A percentile compares a stretch with the other conserved stretches of the same genome.
Conservation (phyloP, 148 eudicot genomes). For the Nyssa sinensis region DNA sequence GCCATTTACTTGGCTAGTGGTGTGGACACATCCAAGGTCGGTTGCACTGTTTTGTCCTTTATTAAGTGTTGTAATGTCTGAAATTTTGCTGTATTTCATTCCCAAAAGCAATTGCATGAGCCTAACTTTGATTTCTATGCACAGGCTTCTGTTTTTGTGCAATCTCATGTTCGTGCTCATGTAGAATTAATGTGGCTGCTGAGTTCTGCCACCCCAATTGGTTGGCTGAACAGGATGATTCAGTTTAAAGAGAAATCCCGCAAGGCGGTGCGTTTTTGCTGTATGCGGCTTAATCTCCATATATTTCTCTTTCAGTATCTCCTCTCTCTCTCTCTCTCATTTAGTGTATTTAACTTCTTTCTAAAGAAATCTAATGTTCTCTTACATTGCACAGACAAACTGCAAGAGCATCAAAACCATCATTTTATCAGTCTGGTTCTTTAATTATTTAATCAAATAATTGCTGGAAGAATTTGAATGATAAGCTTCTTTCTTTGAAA, state of each 20-base stretch:
- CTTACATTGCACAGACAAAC: neutral
- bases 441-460: neutral
- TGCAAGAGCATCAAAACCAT: neutral
- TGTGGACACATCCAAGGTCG: slow-evolving; percentile 82
- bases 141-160: slow-evolving; percentile 96
- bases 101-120: neutral
- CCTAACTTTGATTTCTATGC: slow-evolving; percentile 18
- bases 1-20: slow-evolving; percentile 97
- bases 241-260: slow-evolving; percentile 98
- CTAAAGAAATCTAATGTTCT: neutral
- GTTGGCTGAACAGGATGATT: slow-evolving; percentile 97
- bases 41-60: neutral
- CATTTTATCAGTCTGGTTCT: neutral
- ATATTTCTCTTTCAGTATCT: neutral
- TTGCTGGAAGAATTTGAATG: neutral
- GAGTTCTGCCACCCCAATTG: slow-evolving; percentile 93
- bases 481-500: neutral
- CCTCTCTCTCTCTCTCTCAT: neutral
- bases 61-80: slow-evolving; percentile 7
- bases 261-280: slow-evolving; percentile 62
- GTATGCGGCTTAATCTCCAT: slow-evolving; percentile 12
- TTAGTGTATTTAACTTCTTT: neutral
- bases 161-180: slow-evolving; percentile 98
- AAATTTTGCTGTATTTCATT: slow-evolving; percentile 1
- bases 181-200: slow-evolving; percentile 95